These are phyloP conservation scores for Trametes sanguinea DNA, from an alignment of 768 basidiomycete species.

Conservation along the genomic window DNA sequence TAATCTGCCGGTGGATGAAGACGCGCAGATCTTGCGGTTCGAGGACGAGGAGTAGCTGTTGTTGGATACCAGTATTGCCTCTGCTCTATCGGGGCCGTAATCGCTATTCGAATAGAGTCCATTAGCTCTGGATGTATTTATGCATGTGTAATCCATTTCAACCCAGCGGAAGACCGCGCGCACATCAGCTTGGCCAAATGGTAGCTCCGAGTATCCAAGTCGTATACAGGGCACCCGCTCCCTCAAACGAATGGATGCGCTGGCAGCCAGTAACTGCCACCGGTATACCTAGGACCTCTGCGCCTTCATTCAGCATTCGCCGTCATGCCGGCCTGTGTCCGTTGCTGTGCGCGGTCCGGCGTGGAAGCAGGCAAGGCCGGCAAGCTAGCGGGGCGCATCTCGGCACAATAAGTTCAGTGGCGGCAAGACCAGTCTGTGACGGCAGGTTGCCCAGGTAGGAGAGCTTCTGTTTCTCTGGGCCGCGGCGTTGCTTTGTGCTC, in stretches of 20 bases:
- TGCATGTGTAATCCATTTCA: constrained; percentile 4
- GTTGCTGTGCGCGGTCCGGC: no score
- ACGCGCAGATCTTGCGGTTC: constrained; percentile 83
- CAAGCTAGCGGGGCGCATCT: neutral
- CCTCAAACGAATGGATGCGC: no score
- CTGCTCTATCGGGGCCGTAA: constrained; percentile 8
- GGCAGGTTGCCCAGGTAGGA: neutral
- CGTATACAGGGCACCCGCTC: no score
- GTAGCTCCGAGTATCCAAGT: no score
- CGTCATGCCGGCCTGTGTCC: no score
- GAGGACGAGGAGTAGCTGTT: constrained; percentile 65
- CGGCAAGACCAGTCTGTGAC: neutral
- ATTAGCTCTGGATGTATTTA: constrained; percentile 18
- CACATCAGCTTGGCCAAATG: no score
- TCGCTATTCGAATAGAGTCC: constrained; percentile 18
- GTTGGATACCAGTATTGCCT: constrained; percentile 15
- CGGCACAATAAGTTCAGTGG: neutral
- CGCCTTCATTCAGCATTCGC: no score
- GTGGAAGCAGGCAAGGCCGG: no score
- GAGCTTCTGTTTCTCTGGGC: no score
- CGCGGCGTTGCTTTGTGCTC: no score
- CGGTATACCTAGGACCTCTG: no score
- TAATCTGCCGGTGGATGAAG: constrained; percentile 81
- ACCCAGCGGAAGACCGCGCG: neutral
- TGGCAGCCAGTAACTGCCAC: no score